These are phyloP conservation scores for Globisporangium ultimum DNA, from an alignment of 352 stramenopile species.

Conservation along the genomic window DNA sequence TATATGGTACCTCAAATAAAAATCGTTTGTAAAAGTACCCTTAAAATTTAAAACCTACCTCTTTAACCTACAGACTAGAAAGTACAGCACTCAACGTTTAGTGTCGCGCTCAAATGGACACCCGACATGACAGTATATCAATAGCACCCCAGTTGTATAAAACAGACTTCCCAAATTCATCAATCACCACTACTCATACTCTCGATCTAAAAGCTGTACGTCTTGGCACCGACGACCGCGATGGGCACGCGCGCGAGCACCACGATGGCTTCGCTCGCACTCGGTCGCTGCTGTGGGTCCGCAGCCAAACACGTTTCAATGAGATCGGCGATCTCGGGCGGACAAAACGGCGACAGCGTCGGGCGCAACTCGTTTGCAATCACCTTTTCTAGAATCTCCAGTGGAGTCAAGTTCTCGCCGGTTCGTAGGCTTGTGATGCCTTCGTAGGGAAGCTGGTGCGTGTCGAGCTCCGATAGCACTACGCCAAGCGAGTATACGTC, in stretches of 20 bases:
- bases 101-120: too few relatives aligned
- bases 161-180: too few relatives aligned
- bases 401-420: slow-evolving; percentile 13
- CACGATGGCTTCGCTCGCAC: slow-evolving; percentile 16
- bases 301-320: slow-evolving; percentile 24
- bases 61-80: too few relatives aligned
- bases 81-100: too few relatives aligned
- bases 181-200: too few relatives aligned
- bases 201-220: slow-evolving; percentile 25
- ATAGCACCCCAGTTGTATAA: too few relatives aligned
- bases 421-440: slow-evolving; percentile 12
- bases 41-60: too few relatives aligned
- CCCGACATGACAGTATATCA: too few relatives aligned
- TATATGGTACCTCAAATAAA: too few relatives aligned
- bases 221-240: slow-evolving; percentile 17
- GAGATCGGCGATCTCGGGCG: slow-evolving; percentile 23
- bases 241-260: slow-evolving; percentile 17
- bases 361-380: slow-evolving; percentile 25
- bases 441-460: slow-evolving; percentile 29
- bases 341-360: slow-evolving; percentile 26
- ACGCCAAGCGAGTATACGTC: slow-evolving; percentile 80
- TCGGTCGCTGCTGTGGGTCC: slow-evolving; percentile 27
- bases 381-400: slow-evolving; percentile 32
- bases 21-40: too few relatives aligned
- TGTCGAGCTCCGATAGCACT: slow-evolving; percentile 54